phyloP scores from a whole-genome alignment of 768 basidiomycete genomes.

The Tylopilus cervinicoccineus region DNA sequence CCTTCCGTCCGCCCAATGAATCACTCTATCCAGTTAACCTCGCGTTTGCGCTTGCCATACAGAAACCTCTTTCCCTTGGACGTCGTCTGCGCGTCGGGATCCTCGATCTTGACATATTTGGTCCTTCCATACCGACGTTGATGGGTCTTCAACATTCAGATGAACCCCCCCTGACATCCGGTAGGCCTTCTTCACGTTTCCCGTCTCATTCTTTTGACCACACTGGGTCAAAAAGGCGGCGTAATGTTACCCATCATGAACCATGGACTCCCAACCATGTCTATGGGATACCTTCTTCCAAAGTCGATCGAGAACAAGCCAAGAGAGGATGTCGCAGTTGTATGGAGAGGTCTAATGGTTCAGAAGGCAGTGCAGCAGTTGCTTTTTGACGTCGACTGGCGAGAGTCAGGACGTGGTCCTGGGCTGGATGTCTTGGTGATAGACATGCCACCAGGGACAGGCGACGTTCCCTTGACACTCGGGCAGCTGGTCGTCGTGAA shows the following conservation, averaged over 20 bases:
- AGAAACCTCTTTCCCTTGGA: slow-evolving; percentile 28
- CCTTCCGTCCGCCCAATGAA: slow-evolving; percentile 8
- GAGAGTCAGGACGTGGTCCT: slow-evolving; percentile 29
- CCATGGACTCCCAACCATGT: slow-evolving; percentile 92
- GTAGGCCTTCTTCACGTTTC: slow-evolving; percentile 38
- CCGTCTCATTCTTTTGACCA: not conserved
- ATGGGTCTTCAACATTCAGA: slow-evolving; percentile 80
- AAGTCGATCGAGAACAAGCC: slow-evolving; percentile 42
- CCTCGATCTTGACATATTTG: slow-evolving; percentile 94
- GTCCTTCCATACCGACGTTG: slow-evolving; percentile 88
- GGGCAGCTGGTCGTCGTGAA: slow-evolving; percentile 84
- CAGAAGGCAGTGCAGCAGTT: slow-evolving; percentile 97
- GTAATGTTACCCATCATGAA: slow-evolving; percentile 80
- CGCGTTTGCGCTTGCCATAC: slow-evolving; percentile 65
- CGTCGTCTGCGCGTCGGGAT: slow-evolving; percentile 70
- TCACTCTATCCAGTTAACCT: slow-evolving; percentile 58
- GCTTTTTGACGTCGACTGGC: slow-evolving; percentile 95
- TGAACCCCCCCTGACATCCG: slow-evolving; percentile 71
- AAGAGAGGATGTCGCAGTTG: slow-evolving; percentile 72
- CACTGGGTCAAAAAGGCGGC: slow-evolving; percentile 46
- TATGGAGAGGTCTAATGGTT: slow-evolving; percentile 98
- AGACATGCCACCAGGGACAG: slow-evolving; percentile 97
- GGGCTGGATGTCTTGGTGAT: slow-evolving; percentile 83
- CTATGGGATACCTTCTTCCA: slow-evolving; percentile 92
- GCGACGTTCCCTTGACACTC: slow-evolving; percentile 90